Evolutionary conservation across 176 grass and related monocot species (phyloP), one percentile per base, ranked within the genome.

Genomic region (Pontederia crassipes): DNA sequence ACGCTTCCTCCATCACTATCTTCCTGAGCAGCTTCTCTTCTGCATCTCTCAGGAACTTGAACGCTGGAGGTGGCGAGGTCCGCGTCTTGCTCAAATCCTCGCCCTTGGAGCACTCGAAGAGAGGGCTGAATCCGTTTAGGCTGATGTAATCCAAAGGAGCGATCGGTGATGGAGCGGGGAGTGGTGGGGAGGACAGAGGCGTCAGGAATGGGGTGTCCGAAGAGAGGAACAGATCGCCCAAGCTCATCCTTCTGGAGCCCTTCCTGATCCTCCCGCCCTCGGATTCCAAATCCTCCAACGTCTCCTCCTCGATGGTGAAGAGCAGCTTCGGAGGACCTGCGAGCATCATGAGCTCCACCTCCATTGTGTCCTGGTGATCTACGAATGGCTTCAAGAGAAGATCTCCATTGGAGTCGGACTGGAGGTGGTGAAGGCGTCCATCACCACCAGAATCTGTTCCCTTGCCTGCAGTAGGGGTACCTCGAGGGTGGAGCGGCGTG

Each of bases 331-430:
- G 59, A 10, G 59, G 59, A 4, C 59, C 59, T 3, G 59, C 8
- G 59, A 62, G 35, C 59, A 29, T 40, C 59, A 62, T 62, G 14
- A 62, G 59, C 59, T 62, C 59, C 59, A 2, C 59, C 59, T 62
- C 59, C 59, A 62, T n/a, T 13, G 35, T n/a, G 0, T 62, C 59
- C 57, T 59, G 26, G 13, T 59, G 20, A 28, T 40, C 15, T 2
- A 13, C 12, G 13, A 46, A 16, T 4, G 59, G 13, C 12, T 47
- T 62, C 32, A 46, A 15, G 35, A 59, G 57, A 11, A 59, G 57
- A 28, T 59, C 57, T 62, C n/a, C 59, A 1, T 46, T 46, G 14
- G 8, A 15, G 14, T 17, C n/a, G 59, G 2, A 40, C 2, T 24
- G 20, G 20, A 24, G 20, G 20, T 24, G 20, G 20, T 24, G 20